A percentile compares a stretch with the other conserved stretches of the same genome.
phyloP scores from a whole-genome alignment of 1,284 basidiomycete species.

The Chalciporus piperatoides region DNA sequence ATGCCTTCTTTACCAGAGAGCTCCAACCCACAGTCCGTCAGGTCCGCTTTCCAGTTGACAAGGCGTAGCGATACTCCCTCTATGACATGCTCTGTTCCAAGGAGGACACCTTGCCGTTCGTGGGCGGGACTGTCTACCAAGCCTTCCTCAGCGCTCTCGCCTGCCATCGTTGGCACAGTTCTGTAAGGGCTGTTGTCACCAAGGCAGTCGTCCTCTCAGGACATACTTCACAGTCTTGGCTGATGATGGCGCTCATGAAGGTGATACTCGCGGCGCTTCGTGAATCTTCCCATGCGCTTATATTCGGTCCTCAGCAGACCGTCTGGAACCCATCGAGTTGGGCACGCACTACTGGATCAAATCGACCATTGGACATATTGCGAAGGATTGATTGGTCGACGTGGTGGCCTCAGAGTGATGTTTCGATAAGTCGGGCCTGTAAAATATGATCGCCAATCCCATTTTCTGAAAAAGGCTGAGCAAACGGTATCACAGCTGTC shows the following conservation, averaged over 20 bases:
- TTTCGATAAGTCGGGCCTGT: too few relatives aligned
- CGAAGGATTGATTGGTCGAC: too few relatives aligned
- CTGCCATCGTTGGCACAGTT: constrained; percentile 57
- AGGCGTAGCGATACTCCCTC: constrained; percentile 44
- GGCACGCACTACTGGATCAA: constrained; percentile 7
- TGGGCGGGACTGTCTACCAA: constrained; percentile 53
- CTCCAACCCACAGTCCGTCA: constrained; percentile 39
- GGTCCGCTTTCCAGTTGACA: constrained; percentile 32
- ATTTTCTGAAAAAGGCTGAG: too few relatives aligned
- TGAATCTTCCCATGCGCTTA: constrained; percentile 42
- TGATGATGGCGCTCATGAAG: constrained; percentile 6
- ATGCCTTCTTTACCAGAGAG: constrained; percentile 47
- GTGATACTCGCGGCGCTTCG: constrained; percentile 46
- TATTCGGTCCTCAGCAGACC: constrained; percentile 33
- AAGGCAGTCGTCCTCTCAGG: constrained; percentile 39
- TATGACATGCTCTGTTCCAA: constrained; percentile 33
- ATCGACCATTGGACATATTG: constrained; percentile 1
- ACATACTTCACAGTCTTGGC: constrained; percentile 45
- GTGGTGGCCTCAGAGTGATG: too few relatives aligned
- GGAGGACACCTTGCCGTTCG: constrained; percentile 31
- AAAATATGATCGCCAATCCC: too few relatives aligned
- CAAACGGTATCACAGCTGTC: too few relatives aligned
- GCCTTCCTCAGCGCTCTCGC: constrained; percentile 45
- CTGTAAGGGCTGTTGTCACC: constrained; percentile 45
- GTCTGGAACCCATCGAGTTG: neutral